Percentiles rank a stretch among this genome's conserved stretches.
phyloP scores from a whole-genome alignment of 2,329 filamentous ascomycete species.

The Cryphonectria nitschkei region DNA sequence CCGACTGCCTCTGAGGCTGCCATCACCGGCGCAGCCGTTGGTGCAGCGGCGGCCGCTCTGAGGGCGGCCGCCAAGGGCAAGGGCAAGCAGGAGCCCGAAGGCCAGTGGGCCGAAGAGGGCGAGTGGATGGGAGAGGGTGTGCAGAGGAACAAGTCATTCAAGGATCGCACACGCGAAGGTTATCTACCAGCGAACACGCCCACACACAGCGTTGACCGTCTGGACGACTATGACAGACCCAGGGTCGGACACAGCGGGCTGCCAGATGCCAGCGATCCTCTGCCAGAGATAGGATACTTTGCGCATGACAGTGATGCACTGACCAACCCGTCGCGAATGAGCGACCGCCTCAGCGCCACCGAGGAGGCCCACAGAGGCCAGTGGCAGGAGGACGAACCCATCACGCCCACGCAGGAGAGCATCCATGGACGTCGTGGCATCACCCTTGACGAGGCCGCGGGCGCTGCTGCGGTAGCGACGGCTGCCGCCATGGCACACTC shows the following conservation, averaged over 20 bases:
- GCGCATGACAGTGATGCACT: constrained; percentile 67
- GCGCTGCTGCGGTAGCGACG: constrained; percentile 57
- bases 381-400: constrained; percentile 31
- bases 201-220: constrained; percentile 61
- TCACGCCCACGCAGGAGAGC: constrained; percentile 44
- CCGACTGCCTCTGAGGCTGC: constrained; percentile 61
- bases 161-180: constrained; percentile 63
- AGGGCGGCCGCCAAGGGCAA: constrained; percentile 52
- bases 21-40: constrained; percentile 61
- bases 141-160: constrained; percentile 66
- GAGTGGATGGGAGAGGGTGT: constrained; percentile 56
- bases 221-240: constrained; percentile 52
- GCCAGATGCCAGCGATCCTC: constrained; percentile 69
- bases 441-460: constrained; percentile 48
- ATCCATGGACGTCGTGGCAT: constrained; percentile 39
- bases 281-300: constrained; percentile 75
- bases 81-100: constrained; percentile 41
- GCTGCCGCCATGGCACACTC: constrained; percentile 49
- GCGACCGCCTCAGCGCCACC: constrained; percentile 68
- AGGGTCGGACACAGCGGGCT: constrained; percentile 71
- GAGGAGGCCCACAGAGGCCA: constrained; percentile 36
- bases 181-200: constrained; percentile 59
- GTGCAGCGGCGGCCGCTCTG: constrained; percentile 55
- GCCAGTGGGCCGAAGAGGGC: constrained; percentile 43
- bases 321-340: constrained; percentile 84